Evolutionary conservation across 306 rosid species (phyloP).

Genomic region (Erythrophleum fordii): DNA sequence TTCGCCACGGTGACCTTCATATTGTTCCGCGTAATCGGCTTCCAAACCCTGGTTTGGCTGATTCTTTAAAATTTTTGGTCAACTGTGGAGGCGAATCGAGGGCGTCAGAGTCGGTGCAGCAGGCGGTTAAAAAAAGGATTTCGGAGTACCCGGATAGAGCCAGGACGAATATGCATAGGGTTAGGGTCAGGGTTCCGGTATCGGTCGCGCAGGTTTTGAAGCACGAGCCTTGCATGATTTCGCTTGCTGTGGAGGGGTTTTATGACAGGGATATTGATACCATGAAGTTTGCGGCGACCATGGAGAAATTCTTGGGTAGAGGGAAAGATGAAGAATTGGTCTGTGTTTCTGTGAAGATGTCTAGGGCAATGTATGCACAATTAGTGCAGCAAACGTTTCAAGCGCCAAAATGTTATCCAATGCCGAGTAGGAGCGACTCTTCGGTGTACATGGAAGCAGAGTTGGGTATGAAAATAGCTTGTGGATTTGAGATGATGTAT

Average conservation of each 20-base stretch:
- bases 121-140: constrained; percentile 54
- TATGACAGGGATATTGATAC: constrained; percentile 86
- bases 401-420: constrained; percentile 85
- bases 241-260: constrained; percentile 85
- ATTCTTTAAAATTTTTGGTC: constrained; percentile 60
- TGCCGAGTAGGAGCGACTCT: constrained; percentile 51
- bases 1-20: constrained; percentile 66
- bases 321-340: constrained; percentile 73
- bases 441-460: constrained; percentile 63
- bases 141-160: constrained; percentile 76
- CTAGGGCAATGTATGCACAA: constrained; percentile 96
- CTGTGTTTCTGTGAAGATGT: constrained; percentile 69
- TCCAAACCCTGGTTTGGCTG: constrained; percentile 54
- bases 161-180: constrained; percentile 57
- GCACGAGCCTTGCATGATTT: constrained; percentile 73
- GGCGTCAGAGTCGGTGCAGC: constrained; percentile 71
- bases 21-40: constrained; percentile 57
- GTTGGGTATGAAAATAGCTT: constrained; percentile 89
- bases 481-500: constrained; percentile 95
- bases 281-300: constrained; percentile 77
- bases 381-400: constrained; percentile 80
- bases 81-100: constrained; percentile 44
- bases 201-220: constrained; percentile 69
- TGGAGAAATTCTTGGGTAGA: constrained; percentile 72
- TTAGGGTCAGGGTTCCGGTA: constrained; percentile 81